These are phyloP conservation scores for Mycena floridula DNA, from an alignment of 768 basidiomycete species.

Conservation along the genomic window DNA sequence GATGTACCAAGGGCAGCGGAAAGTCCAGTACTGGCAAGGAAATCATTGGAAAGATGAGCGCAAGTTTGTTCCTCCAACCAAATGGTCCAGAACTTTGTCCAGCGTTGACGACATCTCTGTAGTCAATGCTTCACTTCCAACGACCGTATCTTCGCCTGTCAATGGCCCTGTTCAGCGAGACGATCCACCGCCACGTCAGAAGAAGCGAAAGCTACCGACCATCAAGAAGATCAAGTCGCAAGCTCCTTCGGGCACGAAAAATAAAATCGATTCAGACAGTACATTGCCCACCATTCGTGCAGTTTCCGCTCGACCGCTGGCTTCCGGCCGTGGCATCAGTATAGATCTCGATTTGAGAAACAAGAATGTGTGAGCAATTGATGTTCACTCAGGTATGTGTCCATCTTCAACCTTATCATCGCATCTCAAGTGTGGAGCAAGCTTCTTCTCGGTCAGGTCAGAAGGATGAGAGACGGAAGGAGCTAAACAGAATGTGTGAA, in stretches of 20 bases:
- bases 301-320: neutral
- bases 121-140: no score
- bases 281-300: neutral
- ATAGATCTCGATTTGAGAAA: constrained; percentile 62
- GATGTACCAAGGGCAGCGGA: no score
- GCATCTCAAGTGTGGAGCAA: constrained; percentile 30
- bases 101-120: no score
- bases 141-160: no score
- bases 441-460: constrained; percentile 38
- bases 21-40: no score
- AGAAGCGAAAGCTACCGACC: constrained; percentile 61
- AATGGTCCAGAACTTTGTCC: no score
- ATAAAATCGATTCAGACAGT: neutral
- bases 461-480: constrained; percentile 60
- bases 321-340: neutral
- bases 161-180: no score
- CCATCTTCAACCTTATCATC: constrained; percentile 1
- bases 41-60: no score
- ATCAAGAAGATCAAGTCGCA: constrained; percentile 61
- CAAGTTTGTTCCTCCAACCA: no score
- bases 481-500: constrained; percentile 64
- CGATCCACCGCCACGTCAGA: constrained; percentile 32
- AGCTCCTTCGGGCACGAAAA: constrained; percentile 11
- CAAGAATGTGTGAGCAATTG: constrained; percentile 52
- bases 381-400: constrained; percentile 51